These are phyloP conservation scores for Aspergillus udagawae DNA, from an alignment of 2,329 filamentous ascomycete species.

Conservation along the genomic window DNA sequence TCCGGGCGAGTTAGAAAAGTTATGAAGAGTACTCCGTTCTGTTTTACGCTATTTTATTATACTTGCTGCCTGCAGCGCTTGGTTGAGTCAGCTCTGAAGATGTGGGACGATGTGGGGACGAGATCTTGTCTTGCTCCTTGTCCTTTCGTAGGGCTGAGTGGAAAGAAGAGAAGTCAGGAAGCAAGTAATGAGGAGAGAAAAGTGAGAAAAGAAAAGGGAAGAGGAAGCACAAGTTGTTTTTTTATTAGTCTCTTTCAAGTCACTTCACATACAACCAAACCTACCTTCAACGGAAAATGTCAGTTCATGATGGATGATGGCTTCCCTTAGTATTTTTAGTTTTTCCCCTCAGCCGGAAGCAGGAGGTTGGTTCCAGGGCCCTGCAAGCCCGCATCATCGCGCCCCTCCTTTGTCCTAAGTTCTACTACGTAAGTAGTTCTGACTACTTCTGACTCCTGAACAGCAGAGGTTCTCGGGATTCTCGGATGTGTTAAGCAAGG, in stretches of 20 bases:
- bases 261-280: not conserved
- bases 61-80: constrained; percentile 2
- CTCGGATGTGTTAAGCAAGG: constrained; percentile 3
- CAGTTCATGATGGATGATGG: not conserved
- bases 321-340: not conserved
- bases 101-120: not conserved
- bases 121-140: not conserved
- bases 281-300: too few relatives aligned
- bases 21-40: not conserved
- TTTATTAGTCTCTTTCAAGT: too few relatives aligned
- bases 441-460: too few relatives aligned
- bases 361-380: not conserved
- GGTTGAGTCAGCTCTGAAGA: not conserved
- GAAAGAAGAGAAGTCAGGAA: not conserved
- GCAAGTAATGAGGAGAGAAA: not conserved
- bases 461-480: constrained; percentile 1
- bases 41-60: not conserved
- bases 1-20: not conserved
- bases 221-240: not conserved
- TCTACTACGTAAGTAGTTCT: too few relatives aligned
- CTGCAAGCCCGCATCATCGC: not conserved
- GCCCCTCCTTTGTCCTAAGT: not conserved
- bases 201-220: not conserved
- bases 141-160: not conserved
- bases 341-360: not conserved